phyloP scores from a whole-genome alignment of 768 basidiomycete species.

The Trametes coccinea region DNA sequence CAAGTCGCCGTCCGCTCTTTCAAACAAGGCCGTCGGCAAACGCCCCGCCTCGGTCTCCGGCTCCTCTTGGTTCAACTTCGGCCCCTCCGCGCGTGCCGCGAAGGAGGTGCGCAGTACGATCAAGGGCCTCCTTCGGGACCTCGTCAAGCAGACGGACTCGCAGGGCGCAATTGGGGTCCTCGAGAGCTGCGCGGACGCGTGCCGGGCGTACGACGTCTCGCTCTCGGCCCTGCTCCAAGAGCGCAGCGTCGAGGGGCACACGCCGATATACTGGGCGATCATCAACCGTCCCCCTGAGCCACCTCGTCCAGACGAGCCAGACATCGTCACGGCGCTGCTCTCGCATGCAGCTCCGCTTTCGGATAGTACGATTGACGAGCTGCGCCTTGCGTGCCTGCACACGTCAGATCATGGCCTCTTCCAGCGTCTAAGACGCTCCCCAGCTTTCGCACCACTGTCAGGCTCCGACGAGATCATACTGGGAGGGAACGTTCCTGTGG shows the following conservation, averaged over 20 bases:
- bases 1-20: not conserved
- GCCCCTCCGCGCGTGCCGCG: conserved; percentile 13
- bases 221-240: conserved; percentile 62
- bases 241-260: conserved; percentile 60
- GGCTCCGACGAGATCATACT: conserved; percentile 52
- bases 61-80: conserved; percentile 22
- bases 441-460: conserved; percentile 52
- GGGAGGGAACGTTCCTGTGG: conserved; percentile 33
- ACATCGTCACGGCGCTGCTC: conserved; percentile 52
- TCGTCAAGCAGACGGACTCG: conserved; percentile 32
- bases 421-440: conserved; percentile 54
- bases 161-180: conserved; percentile 44
- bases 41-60: not conserved
- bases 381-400: conserved; percentile 66
- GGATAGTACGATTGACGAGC: conserved; percentile 51
- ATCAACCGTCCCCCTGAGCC: conserved; percentile 49
- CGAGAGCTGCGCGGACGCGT: conserved; percentile 63
- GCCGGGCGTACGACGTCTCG: conserved; percentile 47
- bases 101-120: conserved; percentile 54
- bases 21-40: not conserved
- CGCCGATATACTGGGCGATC: conserved; percentile 74
- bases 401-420: conserved; percentile 62
- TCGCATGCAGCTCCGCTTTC: conserved; percentile 49
- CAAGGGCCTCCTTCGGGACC: conserved; percentile 53
- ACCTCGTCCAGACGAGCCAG: conserved; percentile 17